phyloP scores from a whole-genome alignment of 345 rosid genomes.

The Turnera subulata region DNA sequence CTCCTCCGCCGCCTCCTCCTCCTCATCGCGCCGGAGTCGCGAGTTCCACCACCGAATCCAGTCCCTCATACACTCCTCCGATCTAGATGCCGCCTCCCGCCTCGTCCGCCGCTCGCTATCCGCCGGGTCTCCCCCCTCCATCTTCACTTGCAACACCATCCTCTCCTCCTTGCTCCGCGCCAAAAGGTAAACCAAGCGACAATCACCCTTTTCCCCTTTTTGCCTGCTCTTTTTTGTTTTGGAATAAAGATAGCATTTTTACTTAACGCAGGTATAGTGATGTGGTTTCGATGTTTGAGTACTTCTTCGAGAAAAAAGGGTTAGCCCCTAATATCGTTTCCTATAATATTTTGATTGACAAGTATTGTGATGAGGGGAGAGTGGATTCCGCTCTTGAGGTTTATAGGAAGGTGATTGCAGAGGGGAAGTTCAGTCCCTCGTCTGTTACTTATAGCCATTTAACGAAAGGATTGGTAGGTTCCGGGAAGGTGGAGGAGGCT shows the following conservation, averaged over 20 bases:
- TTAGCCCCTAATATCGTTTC: constrained; percentile 91
- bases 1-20: constrained; percentile 88
- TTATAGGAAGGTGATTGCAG: constrained; percentile 60
- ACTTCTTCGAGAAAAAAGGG: constrained; percentile 67
- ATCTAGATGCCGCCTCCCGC: constrained; percentile 82
- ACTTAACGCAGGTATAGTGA: constrained; percentile 34
- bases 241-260: not conserved
- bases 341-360: constrained; percentile 80
- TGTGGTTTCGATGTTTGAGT: constrained; percentile 67
- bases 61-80: constrained; percentile 85
- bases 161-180: constrained; percentile 89
- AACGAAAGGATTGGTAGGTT: constrained; percentile 82
- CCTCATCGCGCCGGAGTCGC: constrained; percentile 84
- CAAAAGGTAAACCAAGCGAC: constrained; percentile 38
- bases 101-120: constrained; percentile 76
- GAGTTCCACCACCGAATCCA: constrained; percentile 92
- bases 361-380: constrained; percentile 77
- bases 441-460: constrained; percentile 85
- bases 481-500: constrained; percentile 70
- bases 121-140: constrained; percentile 71
- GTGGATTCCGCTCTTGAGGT: constrained; percentile 70
- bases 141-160: constrained; percentile 94
- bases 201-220: not conserved
- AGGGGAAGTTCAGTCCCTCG: constrained; percentile 76
- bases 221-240: not conserved